Percentiles rank a stretch among this genome's conserved stretches.
These are phyloP conservation scores for Penicillium griseofulvum DNA, from an alignment of 2,329 filamentous ascomycete genomes.

Conservation along the genomic window DNA sequence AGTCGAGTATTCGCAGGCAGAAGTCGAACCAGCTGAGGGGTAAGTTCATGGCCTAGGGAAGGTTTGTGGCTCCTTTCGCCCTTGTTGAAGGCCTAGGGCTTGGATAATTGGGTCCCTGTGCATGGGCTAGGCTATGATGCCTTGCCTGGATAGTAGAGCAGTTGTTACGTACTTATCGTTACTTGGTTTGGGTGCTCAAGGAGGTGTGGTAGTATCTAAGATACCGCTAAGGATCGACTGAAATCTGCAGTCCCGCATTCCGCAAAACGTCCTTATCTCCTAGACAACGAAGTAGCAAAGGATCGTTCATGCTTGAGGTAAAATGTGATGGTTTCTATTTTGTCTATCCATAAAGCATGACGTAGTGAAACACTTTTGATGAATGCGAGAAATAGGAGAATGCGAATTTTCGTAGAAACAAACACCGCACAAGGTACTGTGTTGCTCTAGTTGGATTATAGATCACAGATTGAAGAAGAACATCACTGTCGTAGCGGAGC, in stretches of 20 bases:
- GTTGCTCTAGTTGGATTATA: background rate
- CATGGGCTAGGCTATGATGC: background rate
- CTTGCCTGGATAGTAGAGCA: background rate
- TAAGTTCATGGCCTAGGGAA: background rate
- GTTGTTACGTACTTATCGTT: background rate
- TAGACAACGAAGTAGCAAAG: background rate
- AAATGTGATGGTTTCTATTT: background rate
- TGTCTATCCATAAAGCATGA: background rate
- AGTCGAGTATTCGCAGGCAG: background rate
- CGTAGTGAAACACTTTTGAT: background rate
- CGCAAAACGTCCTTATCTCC: background rate
- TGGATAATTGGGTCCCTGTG: background rate
- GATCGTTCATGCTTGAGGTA: background rate
- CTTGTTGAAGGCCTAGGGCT: background rate
- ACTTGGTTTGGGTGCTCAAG: background rate
- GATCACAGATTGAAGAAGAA: background rate
- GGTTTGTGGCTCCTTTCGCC: background rate
- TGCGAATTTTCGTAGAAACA: background rate
- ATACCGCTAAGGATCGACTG: background rate
- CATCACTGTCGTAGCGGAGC: background rate
- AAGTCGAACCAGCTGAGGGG: background rate
- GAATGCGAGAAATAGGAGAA: background rate
- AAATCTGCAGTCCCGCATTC: conserved; percentile 2
- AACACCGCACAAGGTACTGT: background rate
- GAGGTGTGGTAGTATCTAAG: background rate